Evolutionary conservation across 805 yeast genomes (phyloP).

Genomic region (Sungouiella thailandica): DNA sequence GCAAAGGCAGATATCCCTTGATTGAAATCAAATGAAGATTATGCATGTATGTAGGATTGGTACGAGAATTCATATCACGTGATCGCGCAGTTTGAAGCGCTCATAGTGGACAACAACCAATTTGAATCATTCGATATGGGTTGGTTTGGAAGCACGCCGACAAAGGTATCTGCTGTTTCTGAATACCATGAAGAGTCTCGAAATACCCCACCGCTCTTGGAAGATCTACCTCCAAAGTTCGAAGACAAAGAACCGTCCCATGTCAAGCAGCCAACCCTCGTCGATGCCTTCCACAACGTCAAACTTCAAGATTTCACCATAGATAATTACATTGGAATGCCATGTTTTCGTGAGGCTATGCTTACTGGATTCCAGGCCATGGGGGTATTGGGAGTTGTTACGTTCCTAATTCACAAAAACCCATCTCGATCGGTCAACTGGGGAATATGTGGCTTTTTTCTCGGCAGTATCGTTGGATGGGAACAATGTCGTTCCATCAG

Average conservation of each 20-base stretch:
- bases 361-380: slow-evolving; percentile 68
- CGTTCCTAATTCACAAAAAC: slow-evolving; percentile 62
- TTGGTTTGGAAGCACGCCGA: slow-evolving; percentile 38
- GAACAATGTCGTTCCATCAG: slow-evolving; percentile 82
- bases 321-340: slow-evolving; percentile 50
- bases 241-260: slow-evolving; percentile 27
- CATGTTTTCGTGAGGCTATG: slow-evolving; percentile 79
- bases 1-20: no score
- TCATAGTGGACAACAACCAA: no score
- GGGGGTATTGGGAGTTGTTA: slow-evolving; percentile 64
- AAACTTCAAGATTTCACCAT: slow-evolving; percentile 48
- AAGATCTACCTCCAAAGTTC: slow-evolving; percentile 51
- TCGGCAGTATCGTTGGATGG: slow-evolving; percentile 85
- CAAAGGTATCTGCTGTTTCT: slow-evolving; percentile 33
- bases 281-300: slow-evolving; percentile 42
- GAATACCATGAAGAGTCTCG: slow-evolving; percentile 16
- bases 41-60: no score
- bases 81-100: no score
- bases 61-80: no score
- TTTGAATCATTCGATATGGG: no score
- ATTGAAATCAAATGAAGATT: no score
- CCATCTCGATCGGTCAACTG: slow-evolving; percentile 66
- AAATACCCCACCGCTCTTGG: slow-evolving; percentile 32
- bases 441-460: slow-evolving; percentile 72
- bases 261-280: slow-evolving; percentile 9